Evolutionary conservation across 1,284 basidiomycete genomes (phyloP).

Genomic region (Termitomyces sp.): DNA sequence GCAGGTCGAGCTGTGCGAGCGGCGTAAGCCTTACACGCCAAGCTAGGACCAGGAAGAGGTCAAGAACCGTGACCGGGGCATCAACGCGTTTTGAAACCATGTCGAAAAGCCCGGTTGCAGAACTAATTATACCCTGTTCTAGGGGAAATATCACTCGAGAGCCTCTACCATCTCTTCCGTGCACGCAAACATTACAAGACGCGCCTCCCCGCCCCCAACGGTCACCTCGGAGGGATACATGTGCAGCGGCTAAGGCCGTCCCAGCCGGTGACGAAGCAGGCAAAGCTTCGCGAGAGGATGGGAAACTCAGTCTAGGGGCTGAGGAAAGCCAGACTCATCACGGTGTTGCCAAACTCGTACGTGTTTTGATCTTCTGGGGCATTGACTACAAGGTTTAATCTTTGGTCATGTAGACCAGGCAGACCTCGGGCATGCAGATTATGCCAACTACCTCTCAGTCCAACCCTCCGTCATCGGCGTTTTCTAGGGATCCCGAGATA

Average conservation of each 20-base stretch:
- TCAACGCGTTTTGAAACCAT: slow-evolving; percentile 19
- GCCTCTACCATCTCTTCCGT: slow-evolving; percentile 1
- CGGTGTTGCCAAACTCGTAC: slow-evolving; percentile 26
- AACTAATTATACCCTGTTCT: slow-evolving; percentile 25
- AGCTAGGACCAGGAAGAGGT: slow-evolving; percentile 39
- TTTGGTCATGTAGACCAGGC: slow-evolving; percentile 24
- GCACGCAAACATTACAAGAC: slow-evolving; percentile 10
- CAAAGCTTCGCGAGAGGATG: not conserved
- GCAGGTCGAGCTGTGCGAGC: slow-evolving; percentile 37
- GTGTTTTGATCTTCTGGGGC: slow-evolving; percentile 17
- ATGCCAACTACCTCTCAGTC: slow-evolving; percentile 15
- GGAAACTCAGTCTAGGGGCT: slow-evolving; percentile 13
- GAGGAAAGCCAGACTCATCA: slow-evolving; percentile 21
- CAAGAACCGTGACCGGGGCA: slow-evolving; percentile 34
- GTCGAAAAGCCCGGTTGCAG: slow-evolving; percentile 22
- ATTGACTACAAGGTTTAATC: slow-evolving; percentile 13
- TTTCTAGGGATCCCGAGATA: slow-evolving; percentile 39
- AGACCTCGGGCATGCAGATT: slow-evolving; percentile 25
- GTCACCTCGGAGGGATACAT: slow-evolving; percentile 19
- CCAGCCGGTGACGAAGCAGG: not conserved
- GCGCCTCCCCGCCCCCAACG: slow-evolving; percentile 22
- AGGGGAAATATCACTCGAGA: slow-evolving; percentile 18
- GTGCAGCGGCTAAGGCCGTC: slow-evolving; percentile 2
- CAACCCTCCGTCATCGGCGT: slow-evolving; percentile 34
- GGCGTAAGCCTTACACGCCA: slow-evolving; percentile 37